Percentiles rank a stretch among this genome's conserved stretches.
Evolutionary conservation across 148 eudicot species (phyloP).

Genomic region (Fagopyrum homotropicum): DNA sequence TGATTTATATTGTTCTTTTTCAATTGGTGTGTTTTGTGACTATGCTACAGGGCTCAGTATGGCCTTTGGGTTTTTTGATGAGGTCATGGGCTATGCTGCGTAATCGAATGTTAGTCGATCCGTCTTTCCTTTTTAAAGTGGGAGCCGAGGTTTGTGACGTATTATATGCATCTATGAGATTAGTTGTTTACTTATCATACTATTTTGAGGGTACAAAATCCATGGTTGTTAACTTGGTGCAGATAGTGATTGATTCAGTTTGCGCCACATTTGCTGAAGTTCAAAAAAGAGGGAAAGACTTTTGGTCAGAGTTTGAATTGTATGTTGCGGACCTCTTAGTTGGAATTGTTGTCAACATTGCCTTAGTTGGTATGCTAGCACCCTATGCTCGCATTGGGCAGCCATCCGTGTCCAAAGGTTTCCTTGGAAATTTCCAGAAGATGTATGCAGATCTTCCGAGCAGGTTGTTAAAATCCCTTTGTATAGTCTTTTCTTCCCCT

Average conservation of each 20-base stretch:
- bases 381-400: conserved; percentile 64
- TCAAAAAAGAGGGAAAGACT: conserved; percentile 63
- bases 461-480: conserved; percentile 30
- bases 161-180: not conserved
- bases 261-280: conserved; percentile 69
- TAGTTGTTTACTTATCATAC: not conserved
- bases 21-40: not conserved
- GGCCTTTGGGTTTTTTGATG: conserved; percentile 36
- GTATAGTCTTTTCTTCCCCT: not conserved
- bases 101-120: conserved; percentile 41
- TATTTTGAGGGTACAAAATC: not conserved
- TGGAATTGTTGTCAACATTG: conserved; percentile 54
- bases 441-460: conserved; percentile 53
- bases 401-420: conserved; percentile 36
- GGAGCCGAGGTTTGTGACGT: conserved; percentile 36
- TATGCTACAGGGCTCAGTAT: conserved; percentile 24
- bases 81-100: conserved; percentile 34
- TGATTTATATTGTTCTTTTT: not conserved
- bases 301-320: conserved; percentile 68
- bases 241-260: conserved; percentile 63
- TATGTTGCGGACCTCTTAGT: conserved; percentile 58
- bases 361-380: conserved; percentile 69
- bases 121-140: conserved; percentile 36
- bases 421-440: conserved; percentile 36
- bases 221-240: conserved; percentile 19